Evolutionary conservation across 2,329 filamentous ascomycete species (phyloP).

Genomic region (Aureobasidium sp.): DNA sequence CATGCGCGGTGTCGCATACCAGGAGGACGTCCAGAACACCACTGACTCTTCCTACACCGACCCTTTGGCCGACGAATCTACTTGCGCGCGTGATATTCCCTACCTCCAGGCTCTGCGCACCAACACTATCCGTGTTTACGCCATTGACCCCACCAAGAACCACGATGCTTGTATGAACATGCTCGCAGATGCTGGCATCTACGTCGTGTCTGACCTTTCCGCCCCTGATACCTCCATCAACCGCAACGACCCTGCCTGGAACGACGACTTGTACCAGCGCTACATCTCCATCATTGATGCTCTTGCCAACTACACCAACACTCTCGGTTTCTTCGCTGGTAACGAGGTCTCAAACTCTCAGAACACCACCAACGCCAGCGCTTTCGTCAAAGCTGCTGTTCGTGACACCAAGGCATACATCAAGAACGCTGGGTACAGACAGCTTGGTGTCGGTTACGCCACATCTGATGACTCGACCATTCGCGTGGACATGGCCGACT

Average conservation of each 20-base stretch:
- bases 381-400: constrained; percentile 95
- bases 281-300: constrained; percentile 81
- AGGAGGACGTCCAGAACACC: constrained; percentile 58
- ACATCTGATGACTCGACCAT: constrained; percentile 87
- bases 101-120: constrained; percentile 70
- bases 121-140: constrained; percentile 93
- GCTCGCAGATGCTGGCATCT: constrained; percentile 81
- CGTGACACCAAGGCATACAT: constrained; percentile 96
- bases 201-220: constrained; percentile 85
- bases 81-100: constrained; percentile 80
- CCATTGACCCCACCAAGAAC: constrained; percentile 70
- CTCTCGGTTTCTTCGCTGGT: constrained; percentile 95
- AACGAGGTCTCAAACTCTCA: constrained; percentile 91
- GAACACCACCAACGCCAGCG: constrained; percentile 83
- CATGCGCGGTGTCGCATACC: constrained; percentile 92
- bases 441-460: constrained; percentile 87
- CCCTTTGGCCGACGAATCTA: constrained; percentile 64
- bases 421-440: constrained; percentile 56
- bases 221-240: constrained; percentile 79
- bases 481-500: constrained; percentile 73
- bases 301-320: constrained; percentile 77
- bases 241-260: constrained; percentile 72
- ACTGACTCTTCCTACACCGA: constrained; percentile 61
- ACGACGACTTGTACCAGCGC: constrained; percentile 65
- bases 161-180: constrained; percentile 80